Evolutionary conservation across 2,329 filamentous ascomycete genomes (phyloP).

Genomic region (Fusarium lateritium): DNA sequence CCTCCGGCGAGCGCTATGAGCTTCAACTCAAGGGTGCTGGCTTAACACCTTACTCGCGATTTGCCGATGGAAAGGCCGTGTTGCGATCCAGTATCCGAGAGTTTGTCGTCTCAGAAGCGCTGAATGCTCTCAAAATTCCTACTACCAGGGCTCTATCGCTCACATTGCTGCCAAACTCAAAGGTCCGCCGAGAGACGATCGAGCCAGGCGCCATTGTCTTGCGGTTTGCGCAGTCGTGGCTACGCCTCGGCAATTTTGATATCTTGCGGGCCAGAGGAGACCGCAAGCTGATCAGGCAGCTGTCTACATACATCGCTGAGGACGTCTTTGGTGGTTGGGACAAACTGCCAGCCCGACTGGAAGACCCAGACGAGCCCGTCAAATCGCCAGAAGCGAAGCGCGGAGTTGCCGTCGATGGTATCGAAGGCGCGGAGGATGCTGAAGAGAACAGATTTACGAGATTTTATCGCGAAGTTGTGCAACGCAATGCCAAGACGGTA

Average conservation of each 20-base stretch:
- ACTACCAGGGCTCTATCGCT: conserved; percentile 89
- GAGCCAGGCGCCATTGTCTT: conserved; percentile 95
- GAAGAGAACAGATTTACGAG: conserved; percentile 90
- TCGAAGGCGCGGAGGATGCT: conserved; percentile 77
- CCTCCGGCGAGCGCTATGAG: conserved; percentile 83
- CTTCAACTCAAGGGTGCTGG: conserved; percentile 96
- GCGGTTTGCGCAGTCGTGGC: conserved; percentile 91
- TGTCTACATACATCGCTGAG: conserved; percentile 88
- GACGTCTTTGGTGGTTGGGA: conserved; percentile 92
- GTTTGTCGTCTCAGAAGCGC: conserved; percentile 90
- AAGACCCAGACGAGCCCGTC: conserved; percentile 64
- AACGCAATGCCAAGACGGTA: conserved; percentile 88
- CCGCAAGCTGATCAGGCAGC: conserved; percentile 76
- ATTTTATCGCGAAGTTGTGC: conserved; percentile 88
- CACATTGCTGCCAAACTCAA: conserved; percentile 79
- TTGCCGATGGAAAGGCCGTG: conserved; percentile 96
- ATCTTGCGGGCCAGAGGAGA: conserved; percentile 88
- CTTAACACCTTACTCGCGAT: conserved; percentile 93
- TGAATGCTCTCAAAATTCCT: conserved; percentile 88
- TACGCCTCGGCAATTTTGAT: conserved; percentile 96
- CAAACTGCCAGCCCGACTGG: conserved; percentile 75
- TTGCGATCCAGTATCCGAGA: conserved; percentile 93
- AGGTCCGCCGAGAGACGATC: conserved; percentile 81
- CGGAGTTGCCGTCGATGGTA: conserved; percentile 68
- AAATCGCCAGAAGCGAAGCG: conserved; percentile 61